Evolutionary conservation across 1,284 basidiomycete species (phyloP).

Genomic region (Abortiporus biennis): DNA sequence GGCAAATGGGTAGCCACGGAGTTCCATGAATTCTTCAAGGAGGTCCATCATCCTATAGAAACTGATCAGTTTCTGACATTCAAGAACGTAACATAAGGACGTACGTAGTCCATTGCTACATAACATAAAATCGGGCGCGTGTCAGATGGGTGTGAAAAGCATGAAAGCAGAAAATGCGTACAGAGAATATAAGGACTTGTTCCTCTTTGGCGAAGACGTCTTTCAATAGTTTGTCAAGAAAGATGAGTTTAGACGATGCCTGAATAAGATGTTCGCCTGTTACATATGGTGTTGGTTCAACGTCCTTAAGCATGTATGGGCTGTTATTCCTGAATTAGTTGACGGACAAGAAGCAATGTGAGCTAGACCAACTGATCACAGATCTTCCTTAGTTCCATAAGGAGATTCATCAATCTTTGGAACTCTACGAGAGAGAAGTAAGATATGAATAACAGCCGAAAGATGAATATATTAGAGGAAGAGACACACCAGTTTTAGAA

Average conservation of each 20-base stretch:
- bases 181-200: conserved; percentile 80
- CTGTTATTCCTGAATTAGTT: conserved; percentile 17
- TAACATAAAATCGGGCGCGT: conserved; percentile 1
- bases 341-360: not conserved
- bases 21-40: conserved; percentile 76
- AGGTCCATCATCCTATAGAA: conserved; percentile 74
- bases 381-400: conserved; percentile 52
- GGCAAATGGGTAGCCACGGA: conserved; percentile 70
- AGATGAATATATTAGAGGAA: not conserved
- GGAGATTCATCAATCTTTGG: conserved; percentile 50
- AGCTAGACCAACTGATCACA: conserved; percentile 50
- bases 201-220: conserved; percentile 77
- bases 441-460: conserved; percentile 2
- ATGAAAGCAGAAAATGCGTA: conserved; percentile 29
- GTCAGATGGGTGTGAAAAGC: conserved; percentile 2
- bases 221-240: conserved; percentile 73
- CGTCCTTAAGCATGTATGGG: conserved; percentile 48
- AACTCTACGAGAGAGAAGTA: conserved; percentile 30
- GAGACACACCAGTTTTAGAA: conserved; percentile 23
- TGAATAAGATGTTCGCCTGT: conserved; percentile 53
- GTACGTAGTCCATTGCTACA: conserved; percentile 50
- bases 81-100: conserved; percentile 4
- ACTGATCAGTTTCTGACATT: not conserved
- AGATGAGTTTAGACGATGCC: conserved; percentile 66
- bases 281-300: conserved; percentile 42